phyloP scores from a whole-genome alignment of 2,329 filamentous ascomycete species.

The Acephala macrosclerotiorum region DNA sequence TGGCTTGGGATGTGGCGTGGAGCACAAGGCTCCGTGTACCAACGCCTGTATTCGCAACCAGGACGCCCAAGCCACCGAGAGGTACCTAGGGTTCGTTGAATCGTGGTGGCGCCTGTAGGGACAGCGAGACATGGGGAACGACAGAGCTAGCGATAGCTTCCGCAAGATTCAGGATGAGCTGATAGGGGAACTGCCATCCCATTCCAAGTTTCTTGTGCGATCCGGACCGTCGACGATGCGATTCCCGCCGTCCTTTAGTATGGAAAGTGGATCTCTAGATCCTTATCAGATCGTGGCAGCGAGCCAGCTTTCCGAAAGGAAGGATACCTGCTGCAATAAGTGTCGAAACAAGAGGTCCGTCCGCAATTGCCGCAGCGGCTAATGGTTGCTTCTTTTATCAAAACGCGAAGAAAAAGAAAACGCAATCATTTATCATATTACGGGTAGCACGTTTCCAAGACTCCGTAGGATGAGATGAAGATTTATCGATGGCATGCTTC shows the following conservation, averaged over 20 bases:
- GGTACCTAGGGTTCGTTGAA: constrained; percentile 3
- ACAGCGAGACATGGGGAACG: constrained; percentile 16
- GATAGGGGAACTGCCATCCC: neutral
- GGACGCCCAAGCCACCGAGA: constrained; percentile 1
- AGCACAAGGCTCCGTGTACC: neutral
- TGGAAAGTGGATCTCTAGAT: constrained; percentile 3
- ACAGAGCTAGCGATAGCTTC: constrained; percentile 3
- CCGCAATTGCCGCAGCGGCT: constrained; percentile 23
- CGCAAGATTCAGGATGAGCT: neutral
- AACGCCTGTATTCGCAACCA: neutral
- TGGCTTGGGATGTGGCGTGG: neutral
- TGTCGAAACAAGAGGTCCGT: constrained; percentile 5
- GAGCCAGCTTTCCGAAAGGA: neutral
- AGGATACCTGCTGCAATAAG: constrained; percentile 11
- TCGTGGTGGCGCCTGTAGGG: neutral
- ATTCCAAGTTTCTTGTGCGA: neutral
- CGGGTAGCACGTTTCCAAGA: constrained; percentile 25
- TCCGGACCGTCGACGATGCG: neutral
- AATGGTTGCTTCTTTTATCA: constrained; percentile 22
- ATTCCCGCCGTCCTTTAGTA: neutral
- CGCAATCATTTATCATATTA: constrained; percentile 25
- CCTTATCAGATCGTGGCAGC: constrained; percentile 10
- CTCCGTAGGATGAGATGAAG: constrained; percentile 11
- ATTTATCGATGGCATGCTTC: constrained; percentile 1
- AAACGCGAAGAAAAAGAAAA: constrained; percentile 13